These are phyloP conservation scores for Fistulifera solaris DNA, from an alignment of 108 stramenopile genomes.

Conservation along the genomic window DNA sequence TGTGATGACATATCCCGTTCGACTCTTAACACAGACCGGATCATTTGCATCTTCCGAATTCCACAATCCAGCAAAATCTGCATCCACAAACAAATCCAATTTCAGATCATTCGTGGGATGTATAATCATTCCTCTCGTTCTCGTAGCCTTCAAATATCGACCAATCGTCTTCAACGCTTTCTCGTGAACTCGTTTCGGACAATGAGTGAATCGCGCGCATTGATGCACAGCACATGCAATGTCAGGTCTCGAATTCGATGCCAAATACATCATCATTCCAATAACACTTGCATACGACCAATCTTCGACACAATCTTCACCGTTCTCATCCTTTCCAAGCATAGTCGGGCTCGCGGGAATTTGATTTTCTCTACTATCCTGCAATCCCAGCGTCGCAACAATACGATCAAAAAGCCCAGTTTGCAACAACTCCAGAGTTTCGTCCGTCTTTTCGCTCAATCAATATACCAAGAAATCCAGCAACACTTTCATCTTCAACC, in stretches of 20 bases:
- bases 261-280: slow-evolving; percentile 22
- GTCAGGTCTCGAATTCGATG: slow-evolving; percentile 12
- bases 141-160: slow-evolving; percentile 28
- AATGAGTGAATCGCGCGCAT: slow-evolving; percentile 23
- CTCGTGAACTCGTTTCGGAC: slow-evolving; percentile 29
- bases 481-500: slow-evolving; percentile 20
- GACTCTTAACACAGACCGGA: slow-evolving; percentile 30
- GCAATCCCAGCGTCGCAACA: slow-evolving; percentile 12
- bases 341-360: slow-evolving; percentile 4
- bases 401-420: slow-evolving; percentile 29
- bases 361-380: slow-evolving; percentile 1
- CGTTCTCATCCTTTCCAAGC: slow-evolving; percentile 1
- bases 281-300: slow-evolving; percentile 12
- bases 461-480: slow-evolving; percentile 33
- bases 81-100: slow-evolving; percentile 29
- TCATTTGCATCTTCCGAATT: slow-evolving; percentile 16
- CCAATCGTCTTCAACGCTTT: slow-evolving; percentile 29
- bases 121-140: slow-evolving; percentile 20
- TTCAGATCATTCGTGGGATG: not conserved
- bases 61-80: slow-evolving; percentile 40
- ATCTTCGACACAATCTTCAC: slow-evolving; percentile 4
- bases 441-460: slow-evolving; percentile 17
- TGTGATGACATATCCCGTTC: slow-evolving; percentile 35
- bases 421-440: slow-evolving; percentile 27
- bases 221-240: slow-evolving; percentile 21